phyloP scores from a whole-genome alignment of 345 rosid genomes.

The Eucalyptus pauciflora region DNA sequence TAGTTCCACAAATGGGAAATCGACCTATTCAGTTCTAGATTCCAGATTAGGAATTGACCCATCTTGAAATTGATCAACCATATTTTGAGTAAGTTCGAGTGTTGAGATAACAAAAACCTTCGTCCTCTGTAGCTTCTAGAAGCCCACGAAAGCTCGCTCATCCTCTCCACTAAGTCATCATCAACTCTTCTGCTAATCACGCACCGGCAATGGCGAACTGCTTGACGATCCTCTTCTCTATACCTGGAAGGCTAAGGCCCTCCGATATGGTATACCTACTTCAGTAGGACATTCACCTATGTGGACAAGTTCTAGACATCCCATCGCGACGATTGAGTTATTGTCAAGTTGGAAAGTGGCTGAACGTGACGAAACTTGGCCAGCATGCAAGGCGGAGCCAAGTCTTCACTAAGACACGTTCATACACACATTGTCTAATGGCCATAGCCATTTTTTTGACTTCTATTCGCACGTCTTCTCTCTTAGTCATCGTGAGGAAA shows the following conservation, averaged over 20 bases:
- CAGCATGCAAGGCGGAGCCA: not conserved
- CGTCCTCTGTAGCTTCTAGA: not conserved
- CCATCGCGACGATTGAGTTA: not conserved
- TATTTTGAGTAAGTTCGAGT: not conserved
- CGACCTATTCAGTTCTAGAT: not conserved
- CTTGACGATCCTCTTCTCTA: not conserved
- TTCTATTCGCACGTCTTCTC: too few relatives aligned
- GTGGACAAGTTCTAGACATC: not conserved
- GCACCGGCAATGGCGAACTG: not conserved
- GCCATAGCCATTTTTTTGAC: too few relatives aligned
- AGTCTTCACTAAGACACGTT: not conserved
- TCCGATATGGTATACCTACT: not conserved
- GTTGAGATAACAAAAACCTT: not conserved
- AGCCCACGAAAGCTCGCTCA: not conserved
- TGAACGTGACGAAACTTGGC: not conserved
- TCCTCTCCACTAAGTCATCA: not conserved
- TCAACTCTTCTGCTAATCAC: not conserved
- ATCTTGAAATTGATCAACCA: too few relatives aligned
- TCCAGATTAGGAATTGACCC: too few relatives aligned
- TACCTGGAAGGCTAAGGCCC: not conserved
- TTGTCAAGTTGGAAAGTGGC: not conserved
- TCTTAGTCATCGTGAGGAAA: not conserved
- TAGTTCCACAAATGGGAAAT: not conserved
- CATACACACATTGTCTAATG: too few relatives aligned
- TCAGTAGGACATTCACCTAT: not conserved